Percentiles rank a stretch among this genome's conserved stretches.
Conservation (phyloP, 192 early-diverging fungal species). For the Coemansia furcata region DNA sequence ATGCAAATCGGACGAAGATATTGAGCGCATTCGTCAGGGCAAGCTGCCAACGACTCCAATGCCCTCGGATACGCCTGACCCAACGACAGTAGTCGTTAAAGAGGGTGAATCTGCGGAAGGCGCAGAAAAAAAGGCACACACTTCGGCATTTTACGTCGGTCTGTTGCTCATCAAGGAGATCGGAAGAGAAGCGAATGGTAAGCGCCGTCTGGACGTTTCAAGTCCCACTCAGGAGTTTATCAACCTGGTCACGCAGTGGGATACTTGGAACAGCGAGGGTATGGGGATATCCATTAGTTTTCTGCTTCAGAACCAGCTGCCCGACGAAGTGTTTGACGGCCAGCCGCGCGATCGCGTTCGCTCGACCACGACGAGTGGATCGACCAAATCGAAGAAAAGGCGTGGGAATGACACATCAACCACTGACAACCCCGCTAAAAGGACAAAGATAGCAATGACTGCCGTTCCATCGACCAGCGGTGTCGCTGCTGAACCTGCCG, state of each 20-base stretch:
- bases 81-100: not conserved
- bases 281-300: slow-evolving; percentile 45
- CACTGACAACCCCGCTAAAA: slow-evolving; percentile 17
- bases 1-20: slow-evolving; percentile 68
- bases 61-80: not conserved
- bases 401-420: not conserved
- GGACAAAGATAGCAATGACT: slow-evolving; percentile 17
- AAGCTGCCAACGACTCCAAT: slow-evolving; percentile 25
- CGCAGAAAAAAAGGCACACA: slow-evolving; percentile 55
- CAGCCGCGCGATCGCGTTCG: slow-evolving; percentile 28
- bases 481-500: not conserved
- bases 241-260: slow-evolving; percentile 64
- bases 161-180: slow-evolving; percentile 62
- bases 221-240: slow-evolving; percentile 84
- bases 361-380: slow-evolving; percentile 6
- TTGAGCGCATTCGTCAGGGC: slow-evolving; percentile 65
- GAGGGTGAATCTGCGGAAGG: not conserved
- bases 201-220: slow-evolving; percentile 70
- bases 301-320: slow-evolving; percentile 38
- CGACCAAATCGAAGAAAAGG: slow-evolving; percentile 1
- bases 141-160: slow-evolving; percentile 90
- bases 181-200: slow-evolving; percentile 48
- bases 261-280: slow-evolving; percentile 25
- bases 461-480: slow-evolving; percentile 48
- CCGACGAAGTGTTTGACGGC: slow-evolving; percentile 45